A percentile compares a stretch with the other conserved stretches of the same genome.
These are phyloP conservation scores for Posidonia oceanica DNA, from an alignment of 116 monocot genomes.

Conservation along the genomic window DNA sequence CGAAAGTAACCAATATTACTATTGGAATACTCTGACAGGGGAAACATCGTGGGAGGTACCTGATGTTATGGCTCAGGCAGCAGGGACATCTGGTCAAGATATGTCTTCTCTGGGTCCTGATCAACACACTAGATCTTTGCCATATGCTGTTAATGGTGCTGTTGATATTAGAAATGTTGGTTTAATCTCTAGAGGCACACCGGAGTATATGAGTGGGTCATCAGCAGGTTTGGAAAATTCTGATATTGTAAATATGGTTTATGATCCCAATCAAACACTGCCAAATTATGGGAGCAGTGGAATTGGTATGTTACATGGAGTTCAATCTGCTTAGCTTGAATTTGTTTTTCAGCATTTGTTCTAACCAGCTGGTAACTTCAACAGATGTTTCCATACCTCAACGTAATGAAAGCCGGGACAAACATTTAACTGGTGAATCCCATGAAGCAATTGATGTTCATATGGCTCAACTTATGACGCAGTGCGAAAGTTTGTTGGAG, in stretches of 20 bases:
- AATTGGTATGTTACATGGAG: constrained; percentile 8
- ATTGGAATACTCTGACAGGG: constrained; percentile 89
- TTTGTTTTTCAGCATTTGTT: constrained; percentile 5
- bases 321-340: constrained; percentile 9
- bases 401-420: constrained; percentile 18
- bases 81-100: constrained; percentile 11
- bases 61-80: constrained; percentile 15
- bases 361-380: constrained; percentile 9
- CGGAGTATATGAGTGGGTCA: constrained; percentile 11
- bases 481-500: constrained; percentile 52
- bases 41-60: constrained; percentile 97
- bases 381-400: constrained; percentile 5
- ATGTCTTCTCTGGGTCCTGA: constrained; percentile 15
- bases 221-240: constrained; percentile 16
- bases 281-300: constrained; percentile 12
- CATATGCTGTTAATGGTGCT: constrained; percentile 11
- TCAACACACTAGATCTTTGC: constrained; percentile 1
- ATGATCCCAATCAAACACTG: constrained; percentile 16
- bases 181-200: constrained; percentile 7
- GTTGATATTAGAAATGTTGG: constrained; percentile 14
- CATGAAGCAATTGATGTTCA: constrained; percentile 34
- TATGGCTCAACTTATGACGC: constrained; percentile 38
- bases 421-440: constrained; percentile 4
- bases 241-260: constrained; percentile 10
- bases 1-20: constrained; percentile 74